Conservation (phyloP, 2,329 filamentous ascomycete genomes). For the Venturia asperata region DNA sequence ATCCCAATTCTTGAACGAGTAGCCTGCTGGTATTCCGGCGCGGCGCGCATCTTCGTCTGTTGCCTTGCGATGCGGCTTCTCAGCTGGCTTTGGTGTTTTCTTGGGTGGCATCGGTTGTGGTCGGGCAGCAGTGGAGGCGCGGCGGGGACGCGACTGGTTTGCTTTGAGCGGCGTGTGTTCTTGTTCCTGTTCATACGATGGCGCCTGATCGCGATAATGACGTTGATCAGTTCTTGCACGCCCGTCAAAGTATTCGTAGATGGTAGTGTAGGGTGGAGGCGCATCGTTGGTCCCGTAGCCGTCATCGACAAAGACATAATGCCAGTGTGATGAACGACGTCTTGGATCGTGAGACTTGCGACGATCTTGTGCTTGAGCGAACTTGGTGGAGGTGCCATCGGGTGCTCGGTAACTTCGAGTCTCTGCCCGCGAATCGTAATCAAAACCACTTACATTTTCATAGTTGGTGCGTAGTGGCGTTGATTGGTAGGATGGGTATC, state of each 20-base stretch:
- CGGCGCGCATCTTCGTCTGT: constrained; percentile 58
- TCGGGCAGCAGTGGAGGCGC: constrained; percentile 45
- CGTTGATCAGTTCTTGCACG: constrained; percentile 45
- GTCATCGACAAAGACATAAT: constrained; percentile 50
- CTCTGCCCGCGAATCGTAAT: constrained; percentile 27
- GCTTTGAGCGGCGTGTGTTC: constrained; percentile 33
- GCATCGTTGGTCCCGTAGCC: constrained; percentile 41
- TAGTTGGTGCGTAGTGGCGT: constrained; percentile 30
- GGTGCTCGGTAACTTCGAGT: constrained; percentile 34
- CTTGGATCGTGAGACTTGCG: constrained; percentile 26
- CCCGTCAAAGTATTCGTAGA: constrained; percentile 48
- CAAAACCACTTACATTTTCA: constrained; percentile 62
- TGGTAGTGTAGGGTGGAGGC: constrained; percentile 43
- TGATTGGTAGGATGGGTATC: constrained; percentile 27
- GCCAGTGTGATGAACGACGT: constrained; percentile 46
- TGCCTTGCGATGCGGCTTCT: constrained; percentile 42
- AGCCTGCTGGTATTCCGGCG: constrained; percentile 73
- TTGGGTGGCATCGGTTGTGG: constrained; percentile 37
- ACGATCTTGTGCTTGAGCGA: constrained; percentile 22
- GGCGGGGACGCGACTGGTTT: constrained; percentile 44
- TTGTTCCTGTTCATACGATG: constrained; percentile 22
- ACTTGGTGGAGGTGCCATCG: constrained; percentile 23
- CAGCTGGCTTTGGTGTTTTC: constrained; percentile 30
- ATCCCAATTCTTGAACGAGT: constrained; percentile 98
- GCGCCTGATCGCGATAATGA: constrained; percentile 43